Evolutionary conservation across 2,329 filamentous ascomycete genomes (phyloP), one percentile per base, ranked within the genome.

Genomic region (Fonsecaea multimorphosa): DNA sequence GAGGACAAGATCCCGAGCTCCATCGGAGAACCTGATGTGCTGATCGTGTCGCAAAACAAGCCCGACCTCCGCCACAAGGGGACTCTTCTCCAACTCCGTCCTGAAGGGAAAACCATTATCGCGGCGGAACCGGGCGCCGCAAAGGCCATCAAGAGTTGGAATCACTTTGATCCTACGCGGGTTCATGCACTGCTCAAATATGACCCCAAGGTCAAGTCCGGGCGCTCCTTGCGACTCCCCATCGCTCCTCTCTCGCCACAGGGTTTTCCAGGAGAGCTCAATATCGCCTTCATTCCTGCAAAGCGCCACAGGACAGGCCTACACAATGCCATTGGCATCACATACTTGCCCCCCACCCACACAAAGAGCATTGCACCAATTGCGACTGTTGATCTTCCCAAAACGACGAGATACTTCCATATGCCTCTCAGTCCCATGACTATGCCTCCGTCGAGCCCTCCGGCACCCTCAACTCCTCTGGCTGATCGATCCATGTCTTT

Each of bases 21-120:
- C 34, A 77, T 89, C 14, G 77, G 81, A 2, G 78, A 82, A 56
- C 83, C 85, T 2, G 84, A 88, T 69, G 70, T 88, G 16, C 82
- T 89, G 34, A 75, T 89, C 56, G 81, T 88, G 64, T 86, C 84
- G 5, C 86, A 89, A 71, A 82, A 84, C 70, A 88, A 87, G 73
- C 85, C 85, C 16, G 89, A 91, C 72, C 89, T 91, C 73, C 91
- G 89, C 76, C 86, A 92, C 73, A 84, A 89, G 76, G 82, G 85
- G 38, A 91, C 90, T 0, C 80, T 93, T 14, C 85, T 86, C 40
- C 86, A 90, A 68, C 81, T 93, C 4, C 83, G 86, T 0, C 74
- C 79, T 14, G 77, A 81, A 1, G 82, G 81, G 49, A 84, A 82
- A 70, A 87, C 87, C 1, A 78, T 84, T n/a, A 88, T 92, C 55